Conservation (phyloP, 2,329 filamentous ascomycete species). For the Beauveria sp. region DNA sequence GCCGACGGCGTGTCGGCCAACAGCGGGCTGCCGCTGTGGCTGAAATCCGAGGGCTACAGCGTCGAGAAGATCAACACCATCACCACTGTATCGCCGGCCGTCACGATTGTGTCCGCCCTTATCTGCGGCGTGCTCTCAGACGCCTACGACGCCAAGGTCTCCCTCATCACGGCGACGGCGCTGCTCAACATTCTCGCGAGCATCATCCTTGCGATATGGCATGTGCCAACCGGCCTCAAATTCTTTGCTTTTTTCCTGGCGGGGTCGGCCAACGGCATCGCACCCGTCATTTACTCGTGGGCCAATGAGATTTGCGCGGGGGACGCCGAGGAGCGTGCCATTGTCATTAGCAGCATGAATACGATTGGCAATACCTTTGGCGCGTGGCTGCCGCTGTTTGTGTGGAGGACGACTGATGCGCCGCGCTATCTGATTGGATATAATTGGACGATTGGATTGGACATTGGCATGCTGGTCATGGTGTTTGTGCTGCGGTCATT, state of each 20-base stretch:
- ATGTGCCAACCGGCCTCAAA: conserved; percentile 26
- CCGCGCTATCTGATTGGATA: conserved; percentile 32
- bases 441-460: conserved; percentile 20
- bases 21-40: conserved; percentile 25
- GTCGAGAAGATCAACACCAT: conserved; percentile 41
- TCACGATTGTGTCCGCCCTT: conserved; percentile 39
- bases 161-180: conserved; percentile 19
- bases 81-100: conserved; percentile 31
- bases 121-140: conserved; percentile 49
- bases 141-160: conserved; percentile 35
- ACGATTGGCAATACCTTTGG: conserved; percentile 33
- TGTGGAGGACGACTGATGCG: conserved; percentile 27
- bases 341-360: conserved; percentile 43
- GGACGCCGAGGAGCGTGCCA: conserved; percentile 39
- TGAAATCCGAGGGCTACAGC: conserved; percentile 25
- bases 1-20: conserved; percentile 26
- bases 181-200: conserved; percentile 17
- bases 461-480: conserved; percentile 18
- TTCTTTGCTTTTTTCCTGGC: conserved; percentile 27
- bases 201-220: conserved; percentile 25
- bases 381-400: conserved; percentile 33
- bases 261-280: conserved; percentile 22
- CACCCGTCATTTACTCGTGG: conserved; percentile 33
- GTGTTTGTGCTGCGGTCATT: conserved; percentile 13
- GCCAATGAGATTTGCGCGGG: conserved; percentile 37